Conservation (phyloP, 2,329 filamentous ascomycete genomes). For the Rugonectria rugulosa region DNA sequence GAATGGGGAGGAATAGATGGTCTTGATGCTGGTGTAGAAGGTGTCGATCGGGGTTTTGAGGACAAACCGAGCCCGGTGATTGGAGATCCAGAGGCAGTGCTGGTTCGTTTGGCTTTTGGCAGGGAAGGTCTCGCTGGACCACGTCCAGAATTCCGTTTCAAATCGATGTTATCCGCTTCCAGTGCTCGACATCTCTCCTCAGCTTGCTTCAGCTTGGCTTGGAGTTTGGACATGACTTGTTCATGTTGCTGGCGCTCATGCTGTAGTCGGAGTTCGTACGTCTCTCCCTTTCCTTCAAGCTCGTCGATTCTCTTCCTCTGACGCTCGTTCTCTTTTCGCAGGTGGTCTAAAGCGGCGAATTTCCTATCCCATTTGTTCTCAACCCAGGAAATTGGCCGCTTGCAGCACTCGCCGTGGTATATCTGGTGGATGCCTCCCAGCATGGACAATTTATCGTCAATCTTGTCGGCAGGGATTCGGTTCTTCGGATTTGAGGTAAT, state of each 20-base stretch:
- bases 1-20: constrained; percentile 26
- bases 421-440: constrained; percentile 57
- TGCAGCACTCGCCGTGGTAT: constrained; percentile 56
- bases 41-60: constrained; percentile 35
- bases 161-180: constrained; percentile 38
- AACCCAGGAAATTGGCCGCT: constrained; percentile 46
- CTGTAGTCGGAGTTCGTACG: constrained; percentile 48
- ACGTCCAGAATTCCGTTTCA: constrained; percentile 31
- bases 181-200: constrained; percentile 41
- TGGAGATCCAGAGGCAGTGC: constrained; percentile 22
- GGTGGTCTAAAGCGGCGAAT: constrained; percentile 36
- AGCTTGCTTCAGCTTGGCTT: constrained; percentile 46
- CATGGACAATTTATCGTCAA: constrained; percentile 51
- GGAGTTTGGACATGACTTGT: constrained; percentile 43
- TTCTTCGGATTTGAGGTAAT: constrained; percentile 41
- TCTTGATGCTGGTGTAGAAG: constrained; percentile 31
- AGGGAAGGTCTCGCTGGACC: constrained; percentile 24
- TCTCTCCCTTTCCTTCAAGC: constrained; percentile 50
- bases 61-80: constrained; percentile 28
- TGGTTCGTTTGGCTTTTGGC: constrained; percentile 29
- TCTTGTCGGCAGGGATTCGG: constrained; percentile 46
- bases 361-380: constrained; percentile 49
- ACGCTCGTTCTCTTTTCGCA: constrained; percentile 44
- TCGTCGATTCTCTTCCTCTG: constrained; percentile 44
- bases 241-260: constrained; percentile 46